phyloP scores from a whole-genome alignment of 495 filamentous ascomycete species.

The Achaetomiella virescens region DNA sequence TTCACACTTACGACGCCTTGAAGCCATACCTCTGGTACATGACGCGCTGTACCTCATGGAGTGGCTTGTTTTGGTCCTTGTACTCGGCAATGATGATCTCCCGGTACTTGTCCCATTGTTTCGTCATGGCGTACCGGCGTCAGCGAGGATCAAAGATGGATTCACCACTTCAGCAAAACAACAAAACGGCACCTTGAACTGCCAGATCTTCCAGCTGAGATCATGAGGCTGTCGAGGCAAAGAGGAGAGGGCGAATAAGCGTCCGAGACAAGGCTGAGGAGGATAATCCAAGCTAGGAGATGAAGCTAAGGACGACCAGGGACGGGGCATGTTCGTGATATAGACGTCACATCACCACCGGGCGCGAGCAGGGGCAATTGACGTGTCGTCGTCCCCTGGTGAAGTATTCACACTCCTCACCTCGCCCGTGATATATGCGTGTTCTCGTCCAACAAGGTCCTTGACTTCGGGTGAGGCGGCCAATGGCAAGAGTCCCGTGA shows the following conservation, averaged over 20 bases:
- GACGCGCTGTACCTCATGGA: slow-evolving; percentile 35
- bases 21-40: slow-evolving; percentile 40
- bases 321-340: slow-evolving; percentile 1
- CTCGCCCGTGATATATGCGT: neutral
- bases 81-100: slow-evolving; percentile 35
- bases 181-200: neutral
- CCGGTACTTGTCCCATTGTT: slow-evolving; percentile 36
- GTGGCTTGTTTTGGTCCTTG: slow-evolving; percentile 35
- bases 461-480: neutral
- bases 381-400: neutral
- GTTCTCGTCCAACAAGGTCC: neutral
- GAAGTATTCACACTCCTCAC: neutral
- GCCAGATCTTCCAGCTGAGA: neutral
- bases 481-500: neutral
- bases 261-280: neutral
- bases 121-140: slow-evolving; percentile 33
- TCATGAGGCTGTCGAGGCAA: neutral
- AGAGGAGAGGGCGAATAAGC: neutral
- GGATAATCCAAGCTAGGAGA: neutral
- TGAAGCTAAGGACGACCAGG: neutral
- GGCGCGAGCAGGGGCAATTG: neutral
- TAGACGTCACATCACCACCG: slow-evolving; percentile 5
- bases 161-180: neutral
- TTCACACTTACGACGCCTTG: slow-evolving; percentile 38
- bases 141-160: neutral